Evolutionary conservation across 805 yeast species (phyloP), one percentile per base, ranked within the genome.

Genomic region (Metschnikowia noctiluminum): DNA sequence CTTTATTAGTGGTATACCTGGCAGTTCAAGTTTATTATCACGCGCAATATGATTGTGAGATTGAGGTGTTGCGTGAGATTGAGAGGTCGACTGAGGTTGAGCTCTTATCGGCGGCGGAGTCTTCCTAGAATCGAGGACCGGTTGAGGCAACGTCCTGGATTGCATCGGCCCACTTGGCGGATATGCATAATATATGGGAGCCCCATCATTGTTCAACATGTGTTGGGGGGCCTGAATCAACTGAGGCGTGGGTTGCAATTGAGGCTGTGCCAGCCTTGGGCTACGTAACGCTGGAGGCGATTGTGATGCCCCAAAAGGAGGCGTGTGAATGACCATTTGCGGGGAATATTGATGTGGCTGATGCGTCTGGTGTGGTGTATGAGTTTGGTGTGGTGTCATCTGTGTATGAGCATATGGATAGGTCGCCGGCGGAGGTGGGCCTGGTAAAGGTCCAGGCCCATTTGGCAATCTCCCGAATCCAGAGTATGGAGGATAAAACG

Each of bases 361-460:
- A 21, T 21, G 21, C 21, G 21, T 2, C 4, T 21, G 21, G 21
- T 21, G 21, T 4, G 21, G 21, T 21, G 21, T 21, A 21, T 21
- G 21, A 2, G 21, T 21, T 21, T 21, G 21, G 13, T 13, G 28
- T 16, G 38, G 38, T 10, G 38, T 42, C 36, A 39, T 28, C 13
- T 43, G 46, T 11, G 41, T 38, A 12, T 41, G n/a, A 3, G 37
- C 21, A n/a, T 42, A 42, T n/a, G 34, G 42, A 15, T 31, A 47
- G 8, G 43, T 32, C 8, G 44, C n/a, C 8, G 58, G 57, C 7
- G 73, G 72, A 4, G 73, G 70, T 3, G 76, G 76, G 1, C 74
- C 74, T 0, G 75, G 76, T 11, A 69, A 57, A 1, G 75, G 74
- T 2, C 74, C 75, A 0, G 75, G 76, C 2, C 74, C 74, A 54